These are phyloP conservation scores for Bipolaris zeicola DNA, from an alignment of 2,329 filamentous ascomycete genomes.

Conservation along the genomic window DNA sequence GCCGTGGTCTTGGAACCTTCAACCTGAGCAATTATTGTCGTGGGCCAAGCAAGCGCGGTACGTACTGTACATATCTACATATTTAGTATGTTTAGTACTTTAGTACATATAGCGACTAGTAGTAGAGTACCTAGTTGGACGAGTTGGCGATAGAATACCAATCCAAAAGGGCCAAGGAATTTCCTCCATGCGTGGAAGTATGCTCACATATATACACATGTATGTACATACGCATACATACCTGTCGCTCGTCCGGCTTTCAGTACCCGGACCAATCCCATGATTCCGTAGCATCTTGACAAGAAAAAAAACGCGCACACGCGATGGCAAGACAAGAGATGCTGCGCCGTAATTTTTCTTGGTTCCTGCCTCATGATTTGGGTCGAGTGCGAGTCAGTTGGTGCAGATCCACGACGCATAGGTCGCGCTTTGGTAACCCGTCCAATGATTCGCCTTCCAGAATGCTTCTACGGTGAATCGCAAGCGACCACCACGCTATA, in stretches of 20 bases:
- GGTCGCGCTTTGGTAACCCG: slow-evolving; percentile 1
- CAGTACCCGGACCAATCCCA: too few species aligned
- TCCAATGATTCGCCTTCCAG: slow-evolving; percentile 9
- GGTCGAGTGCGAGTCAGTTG: slow-evolving; percentile 11
- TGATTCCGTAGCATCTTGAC: too few species aligned
- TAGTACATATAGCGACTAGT: too few species aligned
- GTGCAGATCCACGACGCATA: slow-evolving; percentile 7
- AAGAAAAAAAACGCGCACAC: background rate
- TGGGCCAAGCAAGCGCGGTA: too few species aligned
- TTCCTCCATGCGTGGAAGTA: too few species aligned
- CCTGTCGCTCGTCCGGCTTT: too few species aligned
- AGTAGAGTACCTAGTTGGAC: too few species aligned
- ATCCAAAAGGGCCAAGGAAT: too few species aligned
- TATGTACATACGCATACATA: too few species aligned
- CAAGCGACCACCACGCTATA: background rate
- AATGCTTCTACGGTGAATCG: slow-evolving; percentile 8
- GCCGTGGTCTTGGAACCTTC: background rate
- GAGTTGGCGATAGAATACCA: too few species aligned
- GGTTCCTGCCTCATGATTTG: slow-evolving; percentile 3
- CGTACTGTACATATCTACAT: background rate
- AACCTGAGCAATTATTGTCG: too few species aligned
- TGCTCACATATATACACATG: too few species aligned
- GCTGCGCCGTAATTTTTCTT: background rate
- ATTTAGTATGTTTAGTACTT: background rate
- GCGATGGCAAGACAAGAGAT: background rate